Percentiles rank a stretch among this genome's conserved stretches.
These are phyloP conservation scores for Penicillium capsulatum DNA, from an alignment of 2,329 filamentous ascomycete species.

Conservation along the genomic window DNA sequence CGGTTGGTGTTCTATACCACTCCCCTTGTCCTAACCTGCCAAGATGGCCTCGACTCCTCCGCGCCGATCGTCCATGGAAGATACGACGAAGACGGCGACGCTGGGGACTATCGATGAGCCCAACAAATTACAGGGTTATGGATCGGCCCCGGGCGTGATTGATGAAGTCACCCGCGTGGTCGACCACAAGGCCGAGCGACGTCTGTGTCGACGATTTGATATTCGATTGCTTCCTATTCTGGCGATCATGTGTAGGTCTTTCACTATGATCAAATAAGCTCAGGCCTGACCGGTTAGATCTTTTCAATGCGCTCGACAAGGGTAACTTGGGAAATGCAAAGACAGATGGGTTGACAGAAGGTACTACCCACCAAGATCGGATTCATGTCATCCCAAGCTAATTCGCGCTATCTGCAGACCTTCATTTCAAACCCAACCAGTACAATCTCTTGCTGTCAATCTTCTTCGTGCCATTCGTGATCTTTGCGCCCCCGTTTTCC, in stretches of 20 bases:
- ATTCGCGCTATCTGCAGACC: slow-evolving; percentile 27
- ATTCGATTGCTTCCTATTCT: slow-evolving; percentile 52
- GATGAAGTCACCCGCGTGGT: slow-evolving; percentile 34
- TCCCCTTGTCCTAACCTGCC: not conserved
- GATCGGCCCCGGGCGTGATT: slow-evolving; percentile 17
- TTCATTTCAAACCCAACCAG: slow-evolving; percentile 58
- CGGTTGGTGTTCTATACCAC: not conserved
- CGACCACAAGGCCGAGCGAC: slow-evolving; percentile 46
- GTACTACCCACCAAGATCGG: slow-evolving; percentile 18
- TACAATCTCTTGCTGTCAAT: slow-evolving; percentile 68
- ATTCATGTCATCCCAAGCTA: not conserved
- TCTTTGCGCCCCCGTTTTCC: slow-evolving; percentile 62
- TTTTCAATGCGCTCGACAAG: slow-evolving; percentile 53
- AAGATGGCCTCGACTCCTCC: slow-evolving; percentile 5
- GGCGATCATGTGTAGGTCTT: slow-evolving; percentile 50
- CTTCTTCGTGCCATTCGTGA: slow-evolving; percentile 71
- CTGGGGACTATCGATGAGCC: slow-evolving; percentile 14
- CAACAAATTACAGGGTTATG: slow-evolving; percentile 18
- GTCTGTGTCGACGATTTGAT: slow-evolving; percentile 53
- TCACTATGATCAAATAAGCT: not conserved
- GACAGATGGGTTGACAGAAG: slow-evolving; percentile 48
- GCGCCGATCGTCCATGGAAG: slow-evolving; percentile 12
- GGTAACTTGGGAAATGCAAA: slow-evolving; percentile 55
- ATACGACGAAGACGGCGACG: slow-evolving; percentile 14
- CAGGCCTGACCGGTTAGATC: slow-evolving; percentile 37